Percentiles rank a stretch among this genome's conserved stretches.
These are phyloP conservation scores for Colletotrichum sp. DNA, from an alignment of 2,329 filamentous ascomycete genomes.

Conservation along the genomic window DNA sequence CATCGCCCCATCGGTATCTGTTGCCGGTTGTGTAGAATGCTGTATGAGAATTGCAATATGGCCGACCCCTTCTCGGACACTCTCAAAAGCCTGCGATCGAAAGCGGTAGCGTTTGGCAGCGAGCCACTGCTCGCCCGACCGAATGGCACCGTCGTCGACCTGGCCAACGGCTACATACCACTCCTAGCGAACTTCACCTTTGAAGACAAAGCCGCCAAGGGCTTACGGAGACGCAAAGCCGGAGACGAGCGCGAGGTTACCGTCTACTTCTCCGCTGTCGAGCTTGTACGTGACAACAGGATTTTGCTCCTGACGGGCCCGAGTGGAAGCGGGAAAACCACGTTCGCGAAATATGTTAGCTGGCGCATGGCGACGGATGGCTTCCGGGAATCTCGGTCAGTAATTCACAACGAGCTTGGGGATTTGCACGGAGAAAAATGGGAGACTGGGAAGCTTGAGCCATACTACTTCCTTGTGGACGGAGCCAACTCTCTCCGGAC, in stretches of 20 bases:
- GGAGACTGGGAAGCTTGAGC: background rate
- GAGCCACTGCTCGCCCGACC: background rate
- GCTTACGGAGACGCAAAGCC: background rate
- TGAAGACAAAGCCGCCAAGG: conserved; percentile 8
- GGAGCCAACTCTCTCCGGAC: background rate
- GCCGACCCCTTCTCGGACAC: too few relatives aligned
- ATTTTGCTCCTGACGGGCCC: background rate
- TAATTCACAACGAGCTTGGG: background rate
- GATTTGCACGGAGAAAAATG: background rate
- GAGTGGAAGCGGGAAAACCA: background rate
- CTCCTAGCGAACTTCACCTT: background rate
- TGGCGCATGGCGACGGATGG: background rate
- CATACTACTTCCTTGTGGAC: background rate
- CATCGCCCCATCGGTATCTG: background rate
- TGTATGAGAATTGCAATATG: background rate
- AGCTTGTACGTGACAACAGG: background rate
- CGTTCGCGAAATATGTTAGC: background rate
- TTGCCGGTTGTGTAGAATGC: background rate
- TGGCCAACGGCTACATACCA: background rate
- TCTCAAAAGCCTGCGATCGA: background rate
- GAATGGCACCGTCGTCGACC: background rate
- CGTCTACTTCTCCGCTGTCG: background rate
- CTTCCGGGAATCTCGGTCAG: rapidly evolving
- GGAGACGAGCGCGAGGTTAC: background rate
- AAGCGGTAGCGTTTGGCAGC: background rate